Percentiles rank a stretch among this genome's conserved stretches.
Evolutionary conservation across 2,329 filamentous ascomycete genomes (phyloP).

Genomic region (Pseudogymnoascus sp.): DNA sequence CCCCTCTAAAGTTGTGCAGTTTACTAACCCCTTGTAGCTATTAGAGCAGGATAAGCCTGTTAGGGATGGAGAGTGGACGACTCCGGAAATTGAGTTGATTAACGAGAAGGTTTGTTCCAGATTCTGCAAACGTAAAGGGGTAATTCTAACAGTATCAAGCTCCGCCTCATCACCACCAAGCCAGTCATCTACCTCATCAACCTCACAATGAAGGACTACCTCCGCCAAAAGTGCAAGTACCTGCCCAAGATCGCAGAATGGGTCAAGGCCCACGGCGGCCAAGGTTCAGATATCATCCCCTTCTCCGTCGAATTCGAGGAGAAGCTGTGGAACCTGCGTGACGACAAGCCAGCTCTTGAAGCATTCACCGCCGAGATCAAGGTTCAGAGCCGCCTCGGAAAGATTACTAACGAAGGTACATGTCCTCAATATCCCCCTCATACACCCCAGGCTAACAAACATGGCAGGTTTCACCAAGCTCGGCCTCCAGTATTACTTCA

Average conservation of each 20-base stretch:
- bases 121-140: neutral
- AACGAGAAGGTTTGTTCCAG: conserved; percentile 33
- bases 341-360: conserved; percentile 30
- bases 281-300: conserved; percentile 35
- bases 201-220: conserved; percentile 40
- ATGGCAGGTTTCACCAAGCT: conserved; percentile 34
- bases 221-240: conserved; percentile 40
- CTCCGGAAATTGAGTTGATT: conserved; percentile 37
- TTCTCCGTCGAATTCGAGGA: conserved; percentile 40
- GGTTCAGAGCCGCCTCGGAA: conserved; percentile 35
- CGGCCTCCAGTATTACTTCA: conserved; percentile 39
- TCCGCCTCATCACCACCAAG: conserved; percentile 38
- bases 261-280: conserved; percentile 37
- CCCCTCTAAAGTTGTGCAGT: neutral
- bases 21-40: conserved; percentile 22
- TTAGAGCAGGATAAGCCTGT: conserved; percentile 35
- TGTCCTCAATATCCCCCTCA: neutral
- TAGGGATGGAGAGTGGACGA: conserved; percentile 36
- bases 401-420: conserved; percentile 34
- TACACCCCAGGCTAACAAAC: neutral
- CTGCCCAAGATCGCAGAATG: conserved; percentile 37
- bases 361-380: conserved; percentile 34
- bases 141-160: conserved; percentile 10
- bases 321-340: conserved; percentile 33
- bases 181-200: conserved; percentile 39